These are phyloP conservation scores for Amanita phalloides DNA, from an alignment of 768 basidiomycete species.

Conservation along the genomic window DNA sequence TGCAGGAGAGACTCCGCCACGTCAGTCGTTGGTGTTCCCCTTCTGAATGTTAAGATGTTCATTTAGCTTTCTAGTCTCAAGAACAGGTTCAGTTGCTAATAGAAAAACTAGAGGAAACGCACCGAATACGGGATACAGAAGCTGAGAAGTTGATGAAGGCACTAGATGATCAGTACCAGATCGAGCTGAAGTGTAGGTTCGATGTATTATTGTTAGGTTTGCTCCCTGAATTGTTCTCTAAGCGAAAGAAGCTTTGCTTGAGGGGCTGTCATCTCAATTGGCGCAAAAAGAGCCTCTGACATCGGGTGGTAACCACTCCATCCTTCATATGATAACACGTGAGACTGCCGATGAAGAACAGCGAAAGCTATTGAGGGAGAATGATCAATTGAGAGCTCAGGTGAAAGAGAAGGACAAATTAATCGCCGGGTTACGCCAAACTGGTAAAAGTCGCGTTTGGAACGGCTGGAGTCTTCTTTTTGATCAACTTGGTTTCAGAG, in stretches of 20 bases:
- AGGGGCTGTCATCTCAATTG: constrained; percentile 44
- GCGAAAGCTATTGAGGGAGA: constrained; percentile 35
- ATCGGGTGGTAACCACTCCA: constrained; percentile 33
- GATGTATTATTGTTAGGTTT: not conserved
- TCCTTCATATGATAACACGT: constrained; percentile 60
- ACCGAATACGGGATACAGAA: constrained; percentile 51
- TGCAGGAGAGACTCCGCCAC: constrained; percentile 1
- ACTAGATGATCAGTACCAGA: constrained; percentile 39
- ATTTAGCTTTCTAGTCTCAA: constrained; percentile 21
- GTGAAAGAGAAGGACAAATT: constrained; percentile 33
- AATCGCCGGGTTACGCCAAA: constrained; percentile 35
- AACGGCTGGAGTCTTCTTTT: not conserved
- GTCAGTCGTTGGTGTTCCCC: not conserved
- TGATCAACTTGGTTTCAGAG: constrained; percentile 23
- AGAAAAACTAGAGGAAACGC: constrained; percentile 48
- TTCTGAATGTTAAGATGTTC: not conserved
- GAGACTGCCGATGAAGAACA: constrained; percentile 68
- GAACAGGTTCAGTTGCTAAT: constrained; percentile 35
- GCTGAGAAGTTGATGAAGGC: constrained; percentile 45
- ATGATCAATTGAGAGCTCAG: constrained; percentile 29
- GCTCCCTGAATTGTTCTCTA: not conserved
- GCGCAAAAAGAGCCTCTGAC: constrained; percentile 45
- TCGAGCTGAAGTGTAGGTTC: constrained; percentile 37
- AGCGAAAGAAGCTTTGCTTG: constrained; percentile 22
- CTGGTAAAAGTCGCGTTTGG: constrained; percentile 24